Conservation (phyloP, 257 asterid species). For the Solanum bukasovii region DNA sequence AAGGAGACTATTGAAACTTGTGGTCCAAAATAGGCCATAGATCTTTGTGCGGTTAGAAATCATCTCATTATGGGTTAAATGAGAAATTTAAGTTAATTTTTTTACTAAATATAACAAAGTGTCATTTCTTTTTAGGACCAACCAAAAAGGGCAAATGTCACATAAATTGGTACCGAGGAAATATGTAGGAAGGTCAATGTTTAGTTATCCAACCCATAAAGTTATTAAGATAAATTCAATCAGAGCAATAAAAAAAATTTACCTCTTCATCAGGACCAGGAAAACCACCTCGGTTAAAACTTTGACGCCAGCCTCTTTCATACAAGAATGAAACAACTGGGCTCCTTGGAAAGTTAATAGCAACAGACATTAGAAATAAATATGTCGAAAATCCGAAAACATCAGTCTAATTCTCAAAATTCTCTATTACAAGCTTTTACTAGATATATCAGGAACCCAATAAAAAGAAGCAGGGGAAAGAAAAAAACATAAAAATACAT, state of each 20-base stretch:
- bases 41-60: neutral
- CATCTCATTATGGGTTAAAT: neutral
- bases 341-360: slow-evolving; percentile 45
- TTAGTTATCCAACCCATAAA: neutral
- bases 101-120: neutral
- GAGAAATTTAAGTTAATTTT: neutral
- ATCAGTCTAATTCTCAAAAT: neutral
- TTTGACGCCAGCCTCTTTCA: slow-evolving; percentile 99
- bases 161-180: neutral
- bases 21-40: neutral
- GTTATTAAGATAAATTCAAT: neutral
- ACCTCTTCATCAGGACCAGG: slow-evolving; percentile 99
- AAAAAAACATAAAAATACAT: no score
- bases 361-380: slow-evolving; percentile 12
- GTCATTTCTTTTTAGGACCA: neutral
- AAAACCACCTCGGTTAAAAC: slow-evolving; percentile 72
- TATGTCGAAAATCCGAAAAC: neutral
- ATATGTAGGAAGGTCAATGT: neutral
- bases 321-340: slow-evolving; percentile 86
- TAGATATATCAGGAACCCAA: neutral
- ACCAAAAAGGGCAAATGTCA: neutral
- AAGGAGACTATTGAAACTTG: neutral
- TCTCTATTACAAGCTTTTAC: neutral
- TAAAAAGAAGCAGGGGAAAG: neutral
- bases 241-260: slow-evolving; percentile 3